phyloP scores from a whole-genome alignment of 305 asterid species.

The Andrographis paniculata region DNA sequence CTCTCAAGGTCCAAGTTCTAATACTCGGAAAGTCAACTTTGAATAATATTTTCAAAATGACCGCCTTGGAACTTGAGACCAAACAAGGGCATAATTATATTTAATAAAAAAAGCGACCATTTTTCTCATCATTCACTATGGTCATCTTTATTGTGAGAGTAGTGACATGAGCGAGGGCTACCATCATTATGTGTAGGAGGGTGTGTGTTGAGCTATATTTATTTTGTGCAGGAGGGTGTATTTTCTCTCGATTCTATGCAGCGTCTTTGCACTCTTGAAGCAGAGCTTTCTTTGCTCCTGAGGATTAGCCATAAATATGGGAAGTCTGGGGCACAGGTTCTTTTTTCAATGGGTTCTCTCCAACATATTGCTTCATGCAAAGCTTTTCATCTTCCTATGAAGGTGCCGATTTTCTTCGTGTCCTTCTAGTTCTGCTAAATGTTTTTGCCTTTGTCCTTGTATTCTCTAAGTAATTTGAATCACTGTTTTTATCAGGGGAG shows the following conservation, averaged over 20 bases:
- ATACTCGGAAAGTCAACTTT: too few species aligned
- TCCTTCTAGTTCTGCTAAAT: background rate
- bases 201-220: background rate
- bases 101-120: too few species aligned
- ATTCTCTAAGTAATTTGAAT: constrained; percentile 2
- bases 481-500: constrained; percentile 43
- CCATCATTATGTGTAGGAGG: too few species aligned
- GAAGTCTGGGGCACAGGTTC: constrained; percentile 76
- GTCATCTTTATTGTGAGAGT: too few species aligned
- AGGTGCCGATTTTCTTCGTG: constrained; percentile 32
- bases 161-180: too few species aligned
- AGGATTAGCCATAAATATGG: constrained; percentile 91
- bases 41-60: too few species aligned
- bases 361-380: constrained; percentile 74
- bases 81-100: too few species aligned
- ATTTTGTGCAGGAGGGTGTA: constrained; percentile 56
- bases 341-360: constrained; percentile 81
- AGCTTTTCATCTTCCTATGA: constrained; percentile 61
- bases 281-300: constrained; percentile 67
- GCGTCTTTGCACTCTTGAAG: constrained; percentile 87
- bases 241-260: constrained; percentile 79
- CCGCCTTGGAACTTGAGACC: too few species aligned
- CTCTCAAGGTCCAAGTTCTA: too few species aligned
- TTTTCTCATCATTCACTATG: too few species aligned
- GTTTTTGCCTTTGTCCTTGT: background rate